Percentiles rank a stretch among this genome's conserved stretches.
phyloP scores from a whole-genome alignment of 176 grass and related monocot species.

The Musa acuminata region DNA sequence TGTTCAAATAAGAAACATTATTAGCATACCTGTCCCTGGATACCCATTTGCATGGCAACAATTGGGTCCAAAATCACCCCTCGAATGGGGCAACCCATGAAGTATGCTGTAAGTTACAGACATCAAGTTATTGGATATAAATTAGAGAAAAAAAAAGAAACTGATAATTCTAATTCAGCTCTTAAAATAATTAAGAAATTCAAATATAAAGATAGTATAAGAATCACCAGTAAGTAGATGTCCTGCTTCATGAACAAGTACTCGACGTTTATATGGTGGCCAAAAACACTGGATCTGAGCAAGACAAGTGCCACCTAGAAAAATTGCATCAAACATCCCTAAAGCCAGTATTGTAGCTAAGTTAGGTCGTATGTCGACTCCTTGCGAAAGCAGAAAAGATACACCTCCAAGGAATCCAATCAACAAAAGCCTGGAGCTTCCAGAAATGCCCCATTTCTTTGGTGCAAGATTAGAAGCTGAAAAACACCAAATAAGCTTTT shows the following conservation, averaged over 20 bases:
- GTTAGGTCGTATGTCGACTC: constrained; percentile 66
- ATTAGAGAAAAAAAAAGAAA: neutral
- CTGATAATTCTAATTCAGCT: neutral
- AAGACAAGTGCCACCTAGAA: constrained; percentile 66
- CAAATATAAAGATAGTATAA: neutral
- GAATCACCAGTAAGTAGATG: constrained; percentile 74
- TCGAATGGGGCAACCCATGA: constrained; percentile 93
- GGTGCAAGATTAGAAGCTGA: constrained; percentile 74
- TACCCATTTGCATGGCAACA: constrained; percentile 86
- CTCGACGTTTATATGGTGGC: constrained; percentile 69
- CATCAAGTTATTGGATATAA: constrained; percentile 8
- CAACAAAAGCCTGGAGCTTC: constrained; percentile 55
- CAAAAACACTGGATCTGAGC: constrained; percentile 84
- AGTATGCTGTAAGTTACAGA: constrained; percentile 52
- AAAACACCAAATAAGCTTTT: neutral
- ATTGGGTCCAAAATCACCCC: constrained; percentile 94
- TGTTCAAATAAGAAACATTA: neutral
- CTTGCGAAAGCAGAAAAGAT: constrained; percentile 67
- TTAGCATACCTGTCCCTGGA: constrained; percentile 74
- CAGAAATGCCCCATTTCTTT: constrained; percentile 77
- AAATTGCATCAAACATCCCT: constrained; percentile 52
- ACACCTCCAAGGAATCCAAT: constrained; percentile 53
- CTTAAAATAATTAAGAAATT: constrained; percentile 2
- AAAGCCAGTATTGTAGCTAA: constrained; percentile 61
- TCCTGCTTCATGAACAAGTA: constrained; percentile 91